These are phyloP conservation scores for Cicer bijugum DNA, from an alignment of 306 rosid genomes.

Conservation along the genomic window DNA sequence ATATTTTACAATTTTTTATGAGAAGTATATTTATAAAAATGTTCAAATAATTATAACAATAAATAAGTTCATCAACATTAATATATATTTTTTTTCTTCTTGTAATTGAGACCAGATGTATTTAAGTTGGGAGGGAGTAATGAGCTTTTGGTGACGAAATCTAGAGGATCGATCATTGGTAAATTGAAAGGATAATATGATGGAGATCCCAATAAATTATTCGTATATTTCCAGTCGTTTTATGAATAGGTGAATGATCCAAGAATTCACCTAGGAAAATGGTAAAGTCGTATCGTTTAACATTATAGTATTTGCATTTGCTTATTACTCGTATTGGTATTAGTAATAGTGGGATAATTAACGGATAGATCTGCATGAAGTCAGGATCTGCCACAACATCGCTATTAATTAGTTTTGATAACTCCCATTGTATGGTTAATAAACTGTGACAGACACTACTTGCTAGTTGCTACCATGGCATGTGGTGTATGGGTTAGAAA, in stretches of 20 bases:
- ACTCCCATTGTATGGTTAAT: neutral
- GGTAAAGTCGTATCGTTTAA: neutral
- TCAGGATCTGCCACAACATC: neutral
- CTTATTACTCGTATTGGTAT: neutral
- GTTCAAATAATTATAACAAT: too few relatives aligned
- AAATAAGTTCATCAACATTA: too few relatives aligned
- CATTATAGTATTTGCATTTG: too few relatives aligned
- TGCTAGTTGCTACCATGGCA: constrained; percentile 9
- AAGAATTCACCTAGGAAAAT: constrained; percentile 28
- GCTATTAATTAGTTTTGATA: neutral
- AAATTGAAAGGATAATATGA: constrained; percentile 31
- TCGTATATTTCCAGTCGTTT: neutral
- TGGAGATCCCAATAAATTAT: constrained; percentile 38
- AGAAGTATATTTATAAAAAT: too few relatives aligned
- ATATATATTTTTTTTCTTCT: too few relatives aligned
- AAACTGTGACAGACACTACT: neutral
- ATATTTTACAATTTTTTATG: too few relatives aligned
- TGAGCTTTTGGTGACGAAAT: neutral
- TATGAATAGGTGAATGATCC: constrained; percentile 41
- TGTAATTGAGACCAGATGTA: too few relatives aligned
- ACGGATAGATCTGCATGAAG: neutral
- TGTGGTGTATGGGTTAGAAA: constrained; percentile 10
- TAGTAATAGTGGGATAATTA: neutral
- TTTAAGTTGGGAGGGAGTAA: too few relatives aligned
- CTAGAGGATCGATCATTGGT: neutral